phyloP scores from a whole-genome alignment of 2,329 filamentous ascomycete species.

The Thelonectria discophora region DNA sequence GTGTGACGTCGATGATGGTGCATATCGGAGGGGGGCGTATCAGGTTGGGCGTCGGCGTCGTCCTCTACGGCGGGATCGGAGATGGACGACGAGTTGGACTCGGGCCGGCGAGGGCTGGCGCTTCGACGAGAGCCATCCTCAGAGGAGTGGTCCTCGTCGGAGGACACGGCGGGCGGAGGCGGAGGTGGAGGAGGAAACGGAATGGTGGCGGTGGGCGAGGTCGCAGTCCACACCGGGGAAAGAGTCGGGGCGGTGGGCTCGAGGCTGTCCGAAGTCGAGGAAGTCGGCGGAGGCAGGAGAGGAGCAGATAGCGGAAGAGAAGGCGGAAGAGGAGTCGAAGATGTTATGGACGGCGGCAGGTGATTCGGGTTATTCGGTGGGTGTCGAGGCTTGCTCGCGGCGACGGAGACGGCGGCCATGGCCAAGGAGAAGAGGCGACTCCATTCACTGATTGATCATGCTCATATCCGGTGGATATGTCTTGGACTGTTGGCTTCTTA shows the following conservation, averaged over 20 bases:
- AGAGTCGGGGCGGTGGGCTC: conserved; percentile 20
- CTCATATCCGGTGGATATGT: not conserved
- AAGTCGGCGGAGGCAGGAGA: conserved; percentile 19
- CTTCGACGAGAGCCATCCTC: conserved; percentile 42
- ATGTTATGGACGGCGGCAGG: conserved; percentile 5
- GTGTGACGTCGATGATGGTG: conserved; percentile 10
- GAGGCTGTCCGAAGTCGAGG: conserved; percentile 1
- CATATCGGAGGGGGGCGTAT: conserved; percentile 1
- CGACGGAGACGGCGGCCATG: conserved; percentile 40
- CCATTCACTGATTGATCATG: conserved; percentile 20
- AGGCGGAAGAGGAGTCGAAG: conserved; percentile 2
- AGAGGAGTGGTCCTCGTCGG: conserved; percentile 45
- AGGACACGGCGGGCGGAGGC: conserved; percentile 37
- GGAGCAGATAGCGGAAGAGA: conserved; percentile 9
- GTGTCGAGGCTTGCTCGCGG: conserved; percentile 32
- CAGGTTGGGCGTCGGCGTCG: conserved; percentile 13
- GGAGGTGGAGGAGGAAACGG: conserved; percentile 18
- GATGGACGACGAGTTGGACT: conserved; percentile 44
- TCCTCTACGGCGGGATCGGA: conserved; percentile 43
- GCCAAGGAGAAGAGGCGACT: conserved; percentile 30
- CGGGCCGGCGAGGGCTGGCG: conserved; percentile 32
- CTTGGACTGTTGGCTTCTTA: not conserved
- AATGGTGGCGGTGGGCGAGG: conserved; percentile 8
- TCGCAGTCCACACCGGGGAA: conserved; percentile 1
- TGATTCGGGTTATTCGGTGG: conserved; percentile 23